These are phyloP conservation scores for Haematococcus lacustris DNA, from an alignment of 139 green algal genomes.

Conservation along the genomic window DNA sequence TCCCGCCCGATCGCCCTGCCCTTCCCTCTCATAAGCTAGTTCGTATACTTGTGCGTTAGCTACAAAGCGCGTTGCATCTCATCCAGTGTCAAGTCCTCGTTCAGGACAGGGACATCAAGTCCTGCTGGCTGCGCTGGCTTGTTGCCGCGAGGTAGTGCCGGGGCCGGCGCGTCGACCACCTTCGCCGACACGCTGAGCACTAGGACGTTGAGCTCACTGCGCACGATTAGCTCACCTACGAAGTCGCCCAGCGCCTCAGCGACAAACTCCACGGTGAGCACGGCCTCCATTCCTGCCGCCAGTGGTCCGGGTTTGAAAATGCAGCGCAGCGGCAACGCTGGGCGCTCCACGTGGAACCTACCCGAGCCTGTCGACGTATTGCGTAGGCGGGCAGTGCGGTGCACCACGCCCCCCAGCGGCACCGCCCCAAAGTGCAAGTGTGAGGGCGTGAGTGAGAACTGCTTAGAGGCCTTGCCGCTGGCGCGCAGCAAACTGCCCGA, in stretches of 20 bases:
- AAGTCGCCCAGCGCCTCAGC: constrained; percentile 39
- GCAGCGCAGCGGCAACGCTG: constrained; percentile 36
- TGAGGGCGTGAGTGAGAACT: constrained; percentile 41
- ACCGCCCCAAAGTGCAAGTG: constrained; percentile 60
- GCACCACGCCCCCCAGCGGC: constrained; percentile 25
- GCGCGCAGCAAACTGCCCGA: constrained; percentile 12
- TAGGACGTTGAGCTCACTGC: constrained; percentile 48
- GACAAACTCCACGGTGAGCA: constrained; percentile 51
- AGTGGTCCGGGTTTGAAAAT: constrained; percentile 44
- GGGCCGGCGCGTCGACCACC: too few relatives aligned
- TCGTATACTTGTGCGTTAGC: too few relatives aligned
- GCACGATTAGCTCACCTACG: constrained; percentile 42
- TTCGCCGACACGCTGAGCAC: constrained; percentile 44
- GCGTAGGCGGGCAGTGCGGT: constrained; percentile 32
- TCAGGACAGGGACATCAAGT: too few relatives aligned
- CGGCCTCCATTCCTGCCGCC: constrained; percentile 46
- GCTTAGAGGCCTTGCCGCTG: constrained; percentile 21
- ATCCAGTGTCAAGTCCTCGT: too few relatives aligned
- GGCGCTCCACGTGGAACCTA: constrained; percentile 33
- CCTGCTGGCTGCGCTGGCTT: too few relatives aligned
- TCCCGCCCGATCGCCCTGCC: too few relatives aligned
- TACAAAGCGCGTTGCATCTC: too few relatives aligned
- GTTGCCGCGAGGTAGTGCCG: too few relatives aligned
- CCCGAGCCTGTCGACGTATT: constrained; percentile 47
- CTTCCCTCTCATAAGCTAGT: too few relatives aligned